Conservation (phyloP, 495 filamentous ascomycete species). For the Penicillium lividum region DNA sequence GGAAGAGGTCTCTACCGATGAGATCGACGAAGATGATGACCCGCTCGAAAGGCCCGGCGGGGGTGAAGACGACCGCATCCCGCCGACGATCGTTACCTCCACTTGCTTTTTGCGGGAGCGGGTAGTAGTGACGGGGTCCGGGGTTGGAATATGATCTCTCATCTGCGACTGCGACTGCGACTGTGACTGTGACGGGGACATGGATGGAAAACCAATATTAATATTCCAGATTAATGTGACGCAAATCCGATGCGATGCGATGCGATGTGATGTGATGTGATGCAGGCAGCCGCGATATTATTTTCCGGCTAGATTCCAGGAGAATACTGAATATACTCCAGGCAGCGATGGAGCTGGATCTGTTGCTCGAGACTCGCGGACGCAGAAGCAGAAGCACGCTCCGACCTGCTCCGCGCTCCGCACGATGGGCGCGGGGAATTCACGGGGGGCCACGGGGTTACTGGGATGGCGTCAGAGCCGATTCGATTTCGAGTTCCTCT, state of each 20-base stretch:
- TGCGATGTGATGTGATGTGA: conserved; percentile 3
- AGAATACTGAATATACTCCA: neutral
- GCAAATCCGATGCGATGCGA: neutral
- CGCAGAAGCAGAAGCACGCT: conserved; percentile 12
- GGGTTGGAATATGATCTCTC: conserved; percentile 1
- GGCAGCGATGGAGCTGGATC: neutral
- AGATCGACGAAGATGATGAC: conserved; percentile 25
- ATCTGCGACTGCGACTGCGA: conserved; percentile 3
- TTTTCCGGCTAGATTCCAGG: neutral
- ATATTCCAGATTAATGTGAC: too few species aligned
- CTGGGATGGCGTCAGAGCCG: conserved; percentile 11
- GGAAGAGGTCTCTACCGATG: conserved; percentile 25
- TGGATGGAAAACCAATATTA: neutral
- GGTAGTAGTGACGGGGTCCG: neutral
- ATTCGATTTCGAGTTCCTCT: neutral
- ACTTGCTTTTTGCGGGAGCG: conserved; percentile 17
- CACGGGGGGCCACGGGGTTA: conserved; percentile 6
- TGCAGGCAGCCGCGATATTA: neutral
- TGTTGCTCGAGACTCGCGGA: neutral
- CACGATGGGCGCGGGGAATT: conserved; percentile 10
- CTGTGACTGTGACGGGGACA: neutral
- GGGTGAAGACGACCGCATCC: conserved; percentile 22
- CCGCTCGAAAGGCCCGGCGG: conserved; percentile 25
- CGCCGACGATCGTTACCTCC: conserved; percentile 18
- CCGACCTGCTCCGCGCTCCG: conserved; percentile 31